Evolutionary conservation across 108 stramenopile genomes (phyloP).

Genomic region (Skeletonema potamos): DNA sequence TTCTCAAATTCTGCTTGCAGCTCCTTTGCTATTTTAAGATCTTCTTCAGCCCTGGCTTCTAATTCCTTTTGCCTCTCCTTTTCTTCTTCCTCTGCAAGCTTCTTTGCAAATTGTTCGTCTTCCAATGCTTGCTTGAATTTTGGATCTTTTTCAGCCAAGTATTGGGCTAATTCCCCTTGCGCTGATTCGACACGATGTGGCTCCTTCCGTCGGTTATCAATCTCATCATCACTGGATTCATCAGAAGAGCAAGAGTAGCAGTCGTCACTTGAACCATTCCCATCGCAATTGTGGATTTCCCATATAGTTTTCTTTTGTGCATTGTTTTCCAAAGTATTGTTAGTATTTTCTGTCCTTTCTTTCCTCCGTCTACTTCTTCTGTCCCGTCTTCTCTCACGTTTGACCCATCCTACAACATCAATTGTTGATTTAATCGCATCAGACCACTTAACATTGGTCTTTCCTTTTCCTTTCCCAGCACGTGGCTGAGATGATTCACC

Average conservation of each 20-base stretch:
- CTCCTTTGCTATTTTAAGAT: slow-evolving; percentile 23
- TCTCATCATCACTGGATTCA: slow-evolving; percentile 7
- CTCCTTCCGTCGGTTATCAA: neutral
- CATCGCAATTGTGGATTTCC: neutral
- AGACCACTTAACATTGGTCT: slow-evolving; percentile 18
- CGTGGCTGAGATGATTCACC: neutral
- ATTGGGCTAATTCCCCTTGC: slow-evolving; percentile 11
- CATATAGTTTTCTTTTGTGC: slow-evolving; percentile 6
- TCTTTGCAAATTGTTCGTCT: slow-evolving; percentile 26
- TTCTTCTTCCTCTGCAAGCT: slow-evolving; percentile 4
- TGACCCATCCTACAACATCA: slow-evolving; percentile 37
- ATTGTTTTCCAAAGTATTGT: neutral
- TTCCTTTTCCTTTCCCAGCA: neutral
- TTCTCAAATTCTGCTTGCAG: slow-evolving; percentile 8
- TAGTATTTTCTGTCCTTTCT: neutral
- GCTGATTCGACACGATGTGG: slow-evolving; percentile 11
- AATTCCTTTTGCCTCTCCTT: neutral
- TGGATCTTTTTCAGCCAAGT: slow-evolving; percentile 28
- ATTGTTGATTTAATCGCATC: slow-evolving; percentile 43
- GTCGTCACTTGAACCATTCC: slow-evolving; percentile 33
- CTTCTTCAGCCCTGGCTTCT: slow-evolving; percentile 4
- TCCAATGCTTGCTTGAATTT: slow-evolving; percentile 21
- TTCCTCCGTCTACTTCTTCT: slow-evolving; percentile 8
- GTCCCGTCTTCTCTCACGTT: slow-evolving; percentile 24
- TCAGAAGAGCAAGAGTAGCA: slow-evolving; percentile 39